Conservation (phyloP, 306 rosid species). For the Cicer yamashitae region DNA sequence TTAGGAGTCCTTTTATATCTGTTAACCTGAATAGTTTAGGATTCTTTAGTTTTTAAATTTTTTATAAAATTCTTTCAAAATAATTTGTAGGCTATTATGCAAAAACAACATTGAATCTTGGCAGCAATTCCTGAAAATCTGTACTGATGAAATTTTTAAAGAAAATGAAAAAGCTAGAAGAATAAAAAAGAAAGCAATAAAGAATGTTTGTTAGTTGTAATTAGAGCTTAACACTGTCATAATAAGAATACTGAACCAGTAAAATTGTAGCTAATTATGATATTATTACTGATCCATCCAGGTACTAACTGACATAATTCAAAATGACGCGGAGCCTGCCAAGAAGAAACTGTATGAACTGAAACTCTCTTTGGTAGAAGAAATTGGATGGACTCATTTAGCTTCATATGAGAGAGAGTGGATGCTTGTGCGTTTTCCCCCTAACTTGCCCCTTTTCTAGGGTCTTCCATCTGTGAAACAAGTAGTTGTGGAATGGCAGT, state of each 20-base stretch:
- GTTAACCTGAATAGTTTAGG: too few species aligned
- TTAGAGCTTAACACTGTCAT: neutral
- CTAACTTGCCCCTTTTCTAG: slow-evolving; percentile 76
- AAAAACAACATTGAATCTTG: too few species aligned
- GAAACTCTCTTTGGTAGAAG: slow-evolving; percentile 78
- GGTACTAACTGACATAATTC: slow-evolving; percentile 76
- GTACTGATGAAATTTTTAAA: too few species aligned
- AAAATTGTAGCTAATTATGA: neutral
- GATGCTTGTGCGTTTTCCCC: slow-evolving; percentile 90
- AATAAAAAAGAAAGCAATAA: neutral
- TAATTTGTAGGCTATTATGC: too few species aligned
- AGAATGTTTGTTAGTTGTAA: neutral
- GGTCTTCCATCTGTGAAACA: neutral
- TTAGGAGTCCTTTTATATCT: neutral
- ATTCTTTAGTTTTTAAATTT: too few species aligned
- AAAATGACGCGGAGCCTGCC: slow-evolving; percentile 65
- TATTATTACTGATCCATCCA: slow-evolving; percentile 37
- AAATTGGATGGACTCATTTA: slow-evolving; percentile 86
- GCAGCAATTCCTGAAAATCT: too few species aligned
- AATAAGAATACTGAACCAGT: neutral
- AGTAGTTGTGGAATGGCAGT: neutral
- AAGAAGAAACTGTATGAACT: slow-evolving; percentile 82
- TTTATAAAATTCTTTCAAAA: too few species aligned
- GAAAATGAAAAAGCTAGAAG: too few species aligned
- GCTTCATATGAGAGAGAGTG: slow-evolving; percentile 71